Evolutionary conservation across 2,329 filamentous ascomycete species (phyloP), one percentile per base, ranked within the genome.

Genomic region (Sporothrix pseudoabietina): DNA sequence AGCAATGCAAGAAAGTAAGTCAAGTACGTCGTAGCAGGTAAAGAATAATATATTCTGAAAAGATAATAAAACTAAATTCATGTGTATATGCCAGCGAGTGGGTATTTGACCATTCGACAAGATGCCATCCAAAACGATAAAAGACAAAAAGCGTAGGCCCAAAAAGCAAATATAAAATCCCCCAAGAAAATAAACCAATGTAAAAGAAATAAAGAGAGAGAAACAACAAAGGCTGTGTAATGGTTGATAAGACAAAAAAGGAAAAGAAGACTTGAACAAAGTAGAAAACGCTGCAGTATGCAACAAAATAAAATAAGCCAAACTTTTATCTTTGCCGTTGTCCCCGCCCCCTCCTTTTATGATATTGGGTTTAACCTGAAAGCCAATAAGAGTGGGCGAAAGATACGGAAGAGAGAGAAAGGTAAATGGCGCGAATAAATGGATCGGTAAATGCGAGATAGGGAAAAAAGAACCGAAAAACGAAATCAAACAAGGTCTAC

Each of bases 21-120:
- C 3, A 22, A 52, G 49, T 19, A 5, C 14, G 41, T 12, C 3
- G 55, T 14, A 16, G 55, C 16, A 30, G 26, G 26, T 35, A 26
- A 59, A 71, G 1, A 59, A 22, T n/a, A 14, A 9, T 47, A 52
- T 52, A 54, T 44, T 41, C 65, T 30, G 44, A 66, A 47, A 30
- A 39, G 52, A 12, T 19, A 47, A 39, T 69, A 61, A 72, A n/a
- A 54, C 39, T 41, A 72, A 70, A 63, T 63, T 10, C 22, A 69
- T 30, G 7, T 44, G 32, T 47, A 52, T 66, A 63, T 74, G 73
- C 73, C 8, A 74, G 57, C 65, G 66, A 72, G 70, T 61, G 70
- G 70, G 70, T 74, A 75, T 72, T 72, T 47, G n/a, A 72, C 57
- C 71, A 72, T 35, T 72, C 71, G 71, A 72, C 49, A 59, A 59